phyloP scores from a whole-genome alignment of 352 stramenopile genomes.

The Globisporangium sylvaticum region DNA sequence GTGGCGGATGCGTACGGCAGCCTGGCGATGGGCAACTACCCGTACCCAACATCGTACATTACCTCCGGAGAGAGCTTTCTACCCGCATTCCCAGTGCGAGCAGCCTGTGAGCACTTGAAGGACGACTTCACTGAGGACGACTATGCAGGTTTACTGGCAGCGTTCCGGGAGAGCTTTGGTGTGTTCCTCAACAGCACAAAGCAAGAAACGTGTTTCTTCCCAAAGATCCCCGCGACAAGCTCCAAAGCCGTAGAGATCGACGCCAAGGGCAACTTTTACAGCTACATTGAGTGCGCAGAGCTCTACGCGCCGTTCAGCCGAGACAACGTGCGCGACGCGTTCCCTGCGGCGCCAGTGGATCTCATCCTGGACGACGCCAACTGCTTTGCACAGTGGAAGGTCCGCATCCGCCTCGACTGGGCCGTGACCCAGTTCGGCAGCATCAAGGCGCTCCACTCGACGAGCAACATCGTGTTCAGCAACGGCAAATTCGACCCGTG shows the following conservation, averaged over 20 bases:
- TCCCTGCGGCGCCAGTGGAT: slow-evolving; percentile 22
- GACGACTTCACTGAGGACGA: slow-evolving; percentile 22
- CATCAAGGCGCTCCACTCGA: slow-evolving; percentile 33
- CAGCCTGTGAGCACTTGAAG: slow-evolving; percentile 29
- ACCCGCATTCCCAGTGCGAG: slow-evolving; percentile 33
- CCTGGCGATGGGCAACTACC: slow-evolving; percentile 46
- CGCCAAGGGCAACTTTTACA: slow-evolving; percentile 27
- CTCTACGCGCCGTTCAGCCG: slow-evolving; percentile 44
- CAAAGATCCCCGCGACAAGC: neutral
- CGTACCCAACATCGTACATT: slow-evolving; percentile 49
- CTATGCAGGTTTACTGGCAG: slow-evolving; percentile 20
- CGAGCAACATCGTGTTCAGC: slow-evolving; percentile 70
- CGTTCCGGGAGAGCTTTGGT: slow-evolving; percentile 33
- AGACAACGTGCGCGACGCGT: slow-evolving; percentile 38
- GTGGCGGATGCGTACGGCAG: slow-evolving; percentile 23
- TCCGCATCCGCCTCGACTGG: slow-evolving; percentile 41
- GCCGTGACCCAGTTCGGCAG: slow-evolving; percentile 46
- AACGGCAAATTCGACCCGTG: slow-evolving; percentile 67
- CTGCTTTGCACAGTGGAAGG: slow-evolving; percentile 38
- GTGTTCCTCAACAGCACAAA: slow-evolving; percentile 49
- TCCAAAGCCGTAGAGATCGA: slow-evolving; percentile 29
- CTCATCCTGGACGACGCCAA: slow-evolving; percentile 24
- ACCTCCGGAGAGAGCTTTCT: slow-evolving; percentile 35
- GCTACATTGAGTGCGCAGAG: slow-evolving; percentile 49
- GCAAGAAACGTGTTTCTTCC: slow-evolving; percentile 30